Conservation (phyloP, 768 basidiomycete species). For the Melanogaster broomeanus region DNA sequence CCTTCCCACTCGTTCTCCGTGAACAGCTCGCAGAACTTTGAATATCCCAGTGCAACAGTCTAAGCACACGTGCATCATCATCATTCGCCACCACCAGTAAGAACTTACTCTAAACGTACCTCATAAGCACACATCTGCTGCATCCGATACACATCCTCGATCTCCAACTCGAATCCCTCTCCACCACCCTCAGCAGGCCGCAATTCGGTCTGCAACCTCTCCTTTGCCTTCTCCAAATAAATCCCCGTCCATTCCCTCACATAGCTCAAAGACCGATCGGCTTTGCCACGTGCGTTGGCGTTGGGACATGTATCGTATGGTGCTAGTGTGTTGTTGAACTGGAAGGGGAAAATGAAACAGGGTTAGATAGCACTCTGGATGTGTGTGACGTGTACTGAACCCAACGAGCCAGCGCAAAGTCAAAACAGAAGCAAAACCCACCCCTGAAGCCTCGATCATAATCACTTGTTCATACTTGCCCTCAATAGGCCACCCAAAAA, state of each 20-base stretch:
- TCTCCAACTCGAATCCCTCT: constrained; percentile 57
- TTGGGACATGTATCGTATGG: constrained; percentile 86
- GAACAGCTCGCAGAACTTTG: constrained; percentile 89
- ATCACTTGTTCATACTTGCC: constrained; percentile 76
- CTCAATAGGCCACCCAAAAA: constrained; percentile 75
- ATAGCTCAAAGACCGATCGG: constrained; percentile 59
- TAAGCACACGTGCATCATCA: constrained; percentile 30
- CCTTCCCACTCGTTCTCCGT: constrained; percentile 93
- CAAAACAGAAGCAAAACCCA: constrained; percentile 31
- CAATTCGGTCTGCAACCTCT: constrained; percentile 59
- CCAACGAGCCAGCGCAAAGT: constrained; percentile 3
- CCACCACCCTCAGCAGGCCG: constrained; percentile 13
- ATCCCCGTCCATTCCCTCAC: constrained; percentile 64
- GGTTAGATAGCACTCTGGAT: not conserved
- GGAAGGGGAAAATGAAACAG: not conserved
- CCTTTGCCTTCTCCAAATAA: constrained; percentile 69
- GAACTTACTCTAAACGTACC: constrained; percentile 37
- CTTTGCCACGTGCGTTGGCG: constrained; percentile 44
- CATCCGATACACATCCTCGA: constrained; percentile 73
- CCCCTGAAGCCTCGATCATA: constrained; percentile 65
- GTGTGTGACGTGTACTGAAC: too few relatives aligned
- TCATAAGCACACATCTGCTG: constrained; percentile 88
- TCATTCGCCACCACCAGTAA: not conserved
- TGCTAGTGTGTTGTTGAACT: constrained; percentile 85
- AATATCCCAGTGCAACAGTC: constrained; percentile 92